These are phyloP conservation scores for Solanum medicagineum DNA, from an alignment of 257 asterid species.

Conservation along the genomic window DNA sequence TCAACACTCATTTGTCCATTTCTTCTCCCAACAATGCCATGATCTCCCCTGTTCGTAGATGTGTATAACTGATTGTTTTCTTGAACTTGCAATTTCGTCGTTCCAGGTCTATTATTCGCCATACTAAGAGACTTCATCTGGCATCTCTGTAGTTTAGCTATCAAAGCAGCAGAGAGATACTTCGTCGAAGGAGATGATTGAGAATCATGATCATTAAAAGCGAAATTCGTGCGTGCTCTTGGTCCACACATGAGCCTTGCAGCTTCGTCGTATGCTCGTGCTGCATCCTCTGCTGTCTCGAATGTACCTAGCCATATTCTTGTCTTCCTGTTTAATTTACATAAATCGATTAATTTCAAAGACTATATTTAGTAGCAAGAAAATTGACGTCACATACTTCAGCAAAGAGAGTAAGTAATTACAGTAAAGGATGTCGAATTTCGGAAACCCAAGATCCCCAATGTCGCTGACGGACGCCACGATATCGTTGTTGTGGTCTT, in stretches of 20 bases:
- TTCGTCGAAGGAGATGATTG: conserved; percentile 11
- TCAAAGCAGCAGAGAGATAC: conserved; percentile 46
- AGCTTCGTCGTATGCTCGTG: conserved; percentile 75
- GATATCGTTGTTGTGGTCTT: conserved; percentile 47
- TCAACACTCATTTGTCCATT: not conserved
- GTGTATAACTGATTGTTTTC: not conserved
- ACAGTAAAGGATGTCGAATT: conserved; percentile 76
- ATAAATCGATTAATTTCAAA: too few species aligned
- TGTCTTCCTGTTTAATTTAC: conserved; percentile 34
- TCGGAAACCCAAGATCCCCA: conserved; percentile 95
- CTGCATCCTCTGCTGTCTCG: conserved; percentile 80
- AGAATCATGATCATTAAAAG: conserved; percentile 21
- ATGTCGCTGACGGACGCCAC: conserved; percentile 81
- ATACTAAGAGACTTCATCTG: conserved; percentile 43
- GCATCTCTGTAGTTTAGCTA: conserved; percentile 54
- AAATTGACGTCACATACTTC: not conserved
- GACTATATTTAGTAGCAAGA: not conserved
- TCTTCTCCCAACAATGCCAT: not conserved
- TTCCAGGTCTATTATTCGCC: conserved; percentile 20
- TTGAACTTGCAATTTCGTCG: not conserved
- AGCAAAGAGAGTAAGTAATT: not conserved
- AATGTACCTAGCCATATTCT: conserved; percentile 79
- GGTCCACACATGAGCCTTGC: conserved; percentile 70
- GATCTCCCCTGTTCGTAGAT: not conserved
- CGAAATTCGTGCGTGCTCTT: conserved; percentile 51